Evolutionary conservation across 2,329 filamentous ascomycete genomes (phyloP), one percentile per base, ranked within the genome.

Genomic region (Venturia asperata): DNA sequence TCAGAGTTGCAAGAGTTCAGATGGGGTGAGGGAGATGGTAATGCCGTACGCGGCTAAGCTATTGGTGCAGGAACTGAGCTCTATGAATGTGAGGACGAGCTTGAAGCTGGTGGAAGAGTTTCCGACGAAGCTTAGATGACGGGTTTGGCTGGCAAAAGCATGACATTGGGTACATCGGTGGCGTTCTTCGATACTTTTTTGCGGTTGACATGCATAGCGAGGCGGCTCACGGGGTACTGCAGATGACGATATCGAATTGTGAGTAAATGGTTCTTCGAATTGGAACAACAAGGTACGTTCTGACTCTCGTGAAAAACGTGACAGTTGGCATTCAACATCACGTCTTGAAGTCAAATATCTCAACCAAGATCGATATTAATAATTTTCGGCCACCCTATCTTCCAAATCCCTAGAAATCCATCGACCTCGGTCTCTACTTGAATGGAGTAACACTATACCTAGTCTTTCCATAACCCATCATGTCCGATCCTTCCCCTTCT

Each of bases 21-120:
- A 89, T 66, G 87, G 89, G 39, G 91, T 99, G 34, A 88, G 91
- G 19, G 88, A 89, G 76, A 96, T 99, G 89, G 93, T 88, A 42
- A 95, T 99, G 83, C 94, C 94, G 42, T 99, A 99, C 77, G 94
- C 94, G 21, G 94, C 94, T 0, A 97, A 99, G 82, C 79, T 99
- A 73, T 80, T 99, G 65, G 91, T 97, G 61, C 94, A 99, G 80
- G 94, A 99, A 79, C 78, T 99, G 72, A 88, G 96, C 73, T 96
- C 91, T 76, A 99, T 99, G 94, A 99, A 99, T 76, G 91, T 99
- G n/a, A 90, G 92, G 68, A 93, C 96, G 67, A 83, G 90, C 66
- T 80, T 99, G 77, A 90, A 93, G 80, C 78, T 99, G 69, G 91
- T 91, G 72, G 94, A 99, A 74, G 91, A 97, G 78, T 99, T 99